Conservation (phyloP, 805 yeast species). For the Nakazawaea sp. region DNA sequence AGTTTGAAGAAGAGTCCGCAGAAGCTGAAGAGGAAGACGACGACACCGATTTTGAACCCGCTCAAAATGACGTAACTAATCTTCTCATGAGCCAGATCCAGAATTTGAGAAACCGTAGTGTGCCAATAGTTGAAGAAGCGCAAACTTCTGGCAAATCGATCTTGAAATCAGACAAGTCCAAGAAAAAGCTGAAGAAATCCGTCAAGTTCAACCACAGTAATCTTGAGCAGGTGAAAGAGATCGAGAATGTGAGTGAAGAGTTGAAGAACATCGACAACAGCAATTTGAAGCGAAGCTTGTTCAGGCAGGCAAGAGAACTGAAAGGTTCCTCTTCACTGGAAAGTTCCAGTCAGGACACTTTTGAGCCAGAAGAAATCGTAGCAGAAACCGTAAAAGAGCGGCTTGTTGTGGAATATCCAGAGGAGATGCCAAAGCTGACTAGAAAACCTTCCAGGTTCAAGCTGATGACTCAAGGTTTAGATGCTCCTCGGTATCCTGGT, state of each 20-base stretch:
- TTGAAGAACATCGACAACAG: constrained; percentile 25
- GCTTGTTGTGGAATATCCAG: constrained; percentile 8
- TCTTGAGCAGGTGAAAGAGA: constrained; percentile 47
- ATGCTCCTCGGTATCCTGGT: not conserved
- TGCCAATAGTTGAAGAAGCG: not conserved
- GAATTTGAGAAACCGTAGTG: constrained; percentile 18
- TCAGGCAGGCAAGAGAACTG: constrained; percentile 3
- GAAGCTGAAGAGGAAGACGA: constrained; percentile 18
- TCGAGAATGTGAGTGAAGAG: constrained; percentile 49
- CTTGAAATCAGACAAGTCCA: not conserved
- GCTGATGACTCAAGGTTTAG: not conserved
- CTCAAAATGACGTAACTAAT: constrained; percentile 24
- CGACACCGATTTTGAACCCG: constrained; percentile 13
- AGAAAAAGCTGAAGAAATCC: constrained; percentile 19
- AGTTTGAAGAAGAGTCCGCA: constrained; percentile 20
- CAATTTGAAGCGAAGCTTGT: constrained; percentile 6
- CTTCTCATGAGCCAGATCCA: constrained; percentile 35
- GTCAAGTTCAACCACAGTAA: constrained; percentile 34
- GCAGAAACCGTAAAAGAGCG: constrained; percentile 6
- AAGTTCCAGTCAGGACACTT: not conserved
- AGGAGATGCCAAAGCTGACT: constrained; percentile 2
- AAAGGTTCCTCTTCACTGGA: not conserved
- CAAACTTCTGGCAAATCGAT: constrained; percentile 1
- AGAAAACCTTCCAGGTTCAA: constrained; percentile 1
- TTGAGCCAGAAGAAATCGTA: not conserved